These are phyloP conservation scores for Leptodermis oblonga DNA, from an alignment of 257 asterid species.

Conservation along the genomic window DNA sequence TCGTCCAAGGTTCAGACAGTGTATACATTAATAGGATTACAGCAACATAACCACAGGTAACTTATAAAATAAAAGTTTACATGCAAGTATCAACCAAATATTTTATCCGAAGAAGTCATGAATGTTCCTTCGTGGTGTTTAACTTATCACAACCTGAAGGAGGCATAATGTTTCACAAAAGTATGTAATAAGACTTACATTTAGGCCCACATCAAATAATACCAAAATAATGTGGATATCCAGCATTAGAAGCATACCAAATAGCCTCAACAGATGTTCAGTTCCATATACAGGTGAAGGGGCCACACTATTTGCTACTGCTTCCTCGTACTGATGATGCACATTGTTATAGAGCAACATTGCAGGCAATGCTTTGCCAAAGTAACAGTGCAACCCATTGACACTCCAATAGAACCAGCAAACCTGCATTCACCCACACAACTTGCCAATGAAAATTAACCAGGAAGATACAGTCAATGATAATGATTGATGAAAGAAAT, in stretches of 20 bases:
- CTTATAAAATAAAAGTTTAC: not conserved
- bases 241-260: conserved; percentile 40
- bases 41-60: not conserved
- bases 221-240: not conserved
- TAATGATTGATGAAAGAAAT: not conserved
- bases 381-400: conserved; percentile 54
- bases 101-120: not conserved
- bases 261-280: conserved; percentile 70
- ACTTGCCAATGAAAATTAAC: conserved; percentile 10
- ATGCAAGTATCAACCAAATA: not conserved
- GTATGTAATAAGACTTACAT: not conserved
- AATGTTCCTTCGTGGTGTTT: not conserved
- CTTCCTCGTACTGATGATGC: conserved; percentile 49
- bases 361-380: conserved; percentile 63
- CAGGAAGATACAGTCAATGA: not conserved
- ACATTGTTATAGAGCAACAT: conserved; percentile 72
- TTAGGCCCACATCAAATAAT: not conserved
- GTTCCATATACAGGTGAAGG: conserved; percentile 75
- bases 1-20: not conserved
- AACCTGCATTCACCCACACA: conserved; percentile 48
- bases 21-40: not conserved
- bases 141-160: not conserved
- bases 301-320: conserved; percentile 30
- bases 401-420: conserved; percentile 38
- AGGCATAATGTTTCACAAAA: not conserved